These are phyloP conservation scores for Pseudopyricularia javanii DNA, from an alignment of 2,329 filamentous ascomycete species.

Conservation along the genomic window DNA sequence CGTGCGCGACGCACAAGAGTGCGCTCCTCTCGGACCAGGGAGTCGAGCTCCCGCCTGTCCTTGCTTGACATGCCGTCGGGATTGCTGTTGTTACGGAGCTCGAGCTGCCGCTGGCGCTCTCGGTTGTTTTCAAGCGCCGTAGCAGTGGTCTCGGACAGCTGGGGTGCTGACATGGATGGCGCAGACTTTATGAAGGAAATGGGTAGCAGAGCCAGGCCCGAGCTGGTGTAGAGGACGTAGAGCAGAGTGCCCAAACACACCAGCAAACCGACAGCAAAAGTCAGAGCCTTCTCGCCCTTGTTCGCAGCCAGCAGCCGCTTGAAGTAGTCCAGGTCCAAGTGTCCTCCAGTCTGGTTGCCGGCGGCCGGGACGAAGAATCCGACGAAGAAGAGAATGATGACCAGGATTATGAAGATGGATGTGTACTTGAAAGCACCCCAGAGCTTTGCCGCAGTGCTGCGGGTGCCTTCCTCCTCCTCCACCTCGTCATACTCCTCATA, in stretches of 20 bases:
- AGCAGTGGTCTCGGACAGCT: conserved; percentile 63
- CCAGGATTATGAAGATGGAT: conserved; percentile 65
- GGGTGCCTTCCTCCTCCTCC: conserved; percentile 65
- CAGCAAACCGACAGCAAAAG: conserved; percentile 80
- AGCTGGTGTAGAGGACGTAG: conserved; percentile 79
- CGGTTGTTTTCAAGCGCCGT: conserved; percentile 77
- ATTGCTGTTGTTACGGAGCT: conserved; percentile 70
- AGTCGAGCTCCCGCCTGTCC: conserved; percentile 79
- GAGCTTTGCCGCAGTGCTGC: conserved; percentile 59
- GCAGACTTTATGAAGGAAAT: conserved; percentile 87
- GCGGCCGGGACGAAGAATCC: conserved; percentile 89
- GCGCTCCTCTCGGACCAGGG: conserved; percentile 78
- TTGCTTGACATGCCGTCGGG: conserved; percentile 66
- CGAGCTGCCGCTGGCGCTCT: conserved; percentile 83
- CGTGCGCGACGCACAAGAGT: conserved; percentile 83
- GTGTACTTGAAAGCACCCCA: conserved; percentile 89
- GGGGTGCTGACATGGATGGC: conserved; percentile 71
- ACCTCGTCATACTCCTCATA: conserved; percentile 96
- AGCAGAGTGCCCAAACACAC: conserved; percentile 76
- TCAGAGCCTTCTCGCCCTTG: conserved; percentile 82
- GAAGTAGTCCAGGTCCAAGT: conserved; percentile 84
- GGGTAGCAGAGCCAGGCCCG: conserved; percentile 79
- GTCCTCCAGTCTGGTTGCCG: conserved; percentile 40
- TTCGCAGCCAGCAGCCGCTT: conserved; percentile 73
- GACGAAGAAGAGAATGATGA: conserved; percentile 74